Percentiles rank a stretch among this genome's conserved stretches.
These are phyloP conservation scores for Dentipellis fragilis DNA, from an alignment of 768 basidiomycete species.

Conservation along the genomic window DNA sequence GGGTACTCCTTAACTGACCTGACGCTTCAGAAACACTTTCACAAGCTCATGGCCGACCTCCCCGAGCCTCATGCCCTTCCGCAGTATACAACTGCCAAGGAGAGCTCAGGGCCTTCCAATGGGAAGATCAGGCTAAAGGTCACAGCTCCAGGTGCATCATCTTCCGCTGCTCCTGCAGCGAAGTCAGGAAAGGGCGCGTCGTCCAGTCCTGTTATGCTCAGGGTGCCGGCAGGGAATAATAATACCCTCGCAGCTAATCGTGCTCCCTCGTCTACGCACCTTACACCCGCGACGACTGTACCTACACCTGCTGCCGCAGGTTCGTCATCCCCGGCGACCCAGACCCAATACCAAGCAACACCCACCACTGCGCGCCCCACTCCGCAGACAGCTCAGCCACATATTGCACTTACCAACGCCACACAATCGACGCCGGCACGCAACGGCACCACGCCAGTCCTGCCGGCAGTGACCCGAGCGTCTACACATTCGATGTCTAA, in stretches of 20 bases:
- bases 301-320: constrained; percentile 2
- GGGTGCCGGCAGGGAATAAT: constrained; percentile 4
- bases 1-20: constrained; percentile 5
- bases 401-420: neutral
- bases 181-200: constrained; percentile 17
- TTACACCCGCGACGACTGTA: constrained; percentile 10
- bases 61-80: constrained; percentile 57
- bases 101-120: constrained; percentile 28
- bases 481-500: neutral
- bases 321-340: neutral
- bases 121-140: constrained; percentile 66
- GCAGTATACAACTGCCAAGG: constrained; percentile 36
- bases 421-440: neutral
- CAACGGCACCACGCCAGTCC: neutral
- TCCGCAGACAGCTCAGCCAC: neutral
- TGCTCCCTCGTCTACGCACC: constrained; percentile 10
- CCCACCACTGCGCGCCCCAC: neutral
- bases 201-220: constrained; percentile 14
- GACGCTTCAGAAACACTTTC: constrained; percentile 53
- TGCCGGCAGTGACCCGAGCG: neutral
- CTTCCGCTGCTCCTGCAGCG: constrained; percentile 14
- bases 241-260: neutral
- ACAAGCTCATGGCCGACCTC: constrained; percentile 67
- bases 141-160: constrained; percentile 31
- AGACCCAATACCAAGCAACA: neutral